A percentile compares a stretch with the other conserved stretches of the same genome.
phyloP scores from a whole-genome alignment of 75 land plant species.

The Adiantum capillusveneris region DNA sequence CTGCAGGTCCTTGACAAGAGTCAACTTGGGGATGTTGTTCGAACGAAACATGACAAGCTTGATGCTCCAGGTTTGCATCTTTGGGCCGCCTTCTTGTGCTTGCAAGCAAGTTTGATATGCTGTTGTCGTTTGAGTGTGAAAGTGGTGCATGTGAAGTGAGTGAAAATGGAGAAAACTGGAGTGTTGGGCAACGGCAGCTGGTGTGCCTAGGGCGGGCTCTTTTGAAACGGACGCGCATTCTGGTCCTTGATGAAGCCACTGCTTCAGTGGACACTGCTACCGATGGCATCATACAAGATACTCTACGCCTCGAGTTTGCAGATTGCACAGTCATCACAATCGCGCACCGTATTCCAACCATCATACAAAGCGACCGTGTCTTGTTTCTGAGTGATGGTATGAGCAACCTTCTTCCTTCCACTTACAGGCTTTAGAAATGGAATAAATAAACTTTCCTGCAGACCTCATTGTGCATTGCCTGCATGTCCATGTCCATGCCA shows the following conservation, averaged over 20 bases:
- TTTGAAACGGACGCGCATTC: conserved; percentile 51
- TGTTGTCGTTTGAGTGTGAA: too few species aligned
- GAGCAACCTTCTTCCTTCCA: neutral
- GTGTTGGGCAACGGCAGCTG: too few species aligned
- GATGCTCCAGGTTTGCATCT: conserved; percentile 45
- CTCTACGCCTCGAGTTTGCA: conserved; percentile 43
- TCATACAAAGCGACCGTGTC: conserved; percentile 61
- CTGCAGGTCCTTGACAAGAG: conserved; percentile 61
- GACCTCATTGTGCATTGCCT: too few species aligned
- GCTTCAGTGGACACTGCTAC: too few species aligned
- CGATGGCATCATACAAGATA: conserved; percentile 54
- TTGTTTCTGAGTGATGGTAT: conserved; percentile 58
- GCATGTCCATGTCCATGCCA: conserved; percentile 16
- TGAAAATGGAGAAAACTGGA: conserved; percentile 84
- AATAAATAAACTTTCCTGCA: too few species aligned
- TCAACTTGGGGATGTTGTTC: conserved; percentile 47
- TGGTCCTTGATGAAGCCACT: conserved; percentile 81
- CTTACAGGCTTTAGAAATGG: neutral
- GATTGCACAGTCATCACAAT: conserved; percentile 58
- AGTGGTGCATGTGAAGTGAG: conserved; percentile 47
- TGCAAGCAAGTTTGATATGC: too few species aligned
- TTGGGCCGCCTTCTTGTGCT: too few species aligned
- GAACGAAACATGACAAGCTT: conserved; percentile 39
- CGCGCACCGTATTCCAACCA: conserved; percentile 65
- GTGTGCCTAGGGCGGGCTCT: conserved; percentile 62